Base-by-base conservation (phyloP, 2,329 filamentous ascomycete species). In the Dendryphion nanum region DNA sequence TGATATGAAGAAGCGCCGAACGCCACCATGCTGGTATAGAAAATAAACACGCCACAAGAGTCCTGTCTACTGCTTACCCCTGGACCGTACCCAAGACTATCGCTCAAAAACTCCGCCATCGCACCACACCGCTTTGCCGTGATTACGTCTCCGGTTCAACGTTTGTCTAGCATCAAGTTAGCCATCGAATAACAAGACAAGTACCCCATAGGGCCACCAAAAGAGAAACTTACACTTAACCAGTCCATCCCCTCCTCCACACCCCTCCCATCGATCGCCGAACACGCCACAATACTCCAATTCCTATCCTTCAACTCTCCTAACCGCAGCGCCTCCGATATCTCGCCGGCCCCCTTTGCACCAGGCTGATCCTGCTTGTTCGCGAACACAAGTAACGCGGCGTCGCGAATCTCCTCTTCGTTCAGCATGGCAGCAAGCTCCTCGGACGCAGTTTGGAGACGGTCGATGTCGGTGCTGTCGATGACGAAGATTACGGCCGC, bases 331-430 rank as follows among this genome's bases (percentile, higher is more conserved):
- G 90, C 91, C 71, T 97, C 91, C 39, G 88, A 95, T 48, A 98
- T 98, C 66, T 97, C 93, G 14, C 89, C 93, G 1, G 93, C 93
- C 2, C 91, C 93, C 71, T 95, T 95, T 33, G 93, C 91, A 14
- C 93, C 93, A 2, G 91, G 91, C 69, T 97, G 89, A 71, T 98
- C 93, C 69, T 98, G 93, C 74, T 98, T 98, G 73, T 98, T 98
- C 59, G 93, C 93, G 68, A 97, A 98, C 8, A 98, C 93, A 38
- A 98, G 73, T 38, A 98, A 73, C 16, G 89, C 83, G 10, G 93
- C 91, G 61, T 97, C 93, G 63, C 89, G 86, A 38, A 98, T 78
- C 69, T 98, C 91, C 50, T 97, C 93, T 70, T 98, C 93, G 61
- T 94, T 94, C 47, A 98, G 72, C 93, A 98, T 98, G 13, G 90